These are phyloP conservation scores for Cordyceps sp. DNA, from an alignment of 2,329 filamentous ascomycete genomes.

Conservation along the genomic window DNA sequence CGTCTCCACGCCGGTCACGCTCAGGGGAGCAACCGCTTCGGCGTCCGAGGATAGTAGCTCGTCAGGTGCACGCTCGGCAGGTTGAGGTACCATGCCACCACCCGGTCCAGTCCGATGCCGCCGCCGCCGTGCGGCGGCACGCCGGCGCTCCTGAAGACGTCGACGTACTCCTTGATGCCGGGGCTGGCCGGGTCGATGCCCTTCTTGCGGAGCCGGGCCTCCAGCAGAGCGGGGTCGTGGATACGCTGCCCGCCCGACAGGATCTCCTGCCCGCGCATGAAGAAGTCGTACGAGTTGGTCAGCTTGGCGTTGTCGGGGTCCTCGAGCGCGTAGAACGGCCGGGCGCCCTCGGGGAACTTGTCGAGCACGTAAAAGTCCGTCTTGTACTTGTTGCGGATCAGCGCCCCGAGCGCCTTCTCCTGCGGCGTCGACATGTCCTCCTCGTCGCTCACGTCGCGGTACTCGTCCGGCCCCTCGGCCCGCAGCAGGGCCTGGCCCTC, in stretches of 20 bases:
- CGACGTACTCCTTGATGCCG: slow-evolving; percentile 81
- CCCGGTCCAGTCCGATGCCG: slow-evolving; percentile 77
- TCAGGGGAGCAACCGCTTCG: slow-evolving; percentile 38
- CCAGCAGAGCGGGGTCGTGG: slow-evolving; percentile 59
- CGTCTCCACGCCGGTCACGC: not conserved
- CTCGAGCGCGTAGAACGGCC: slow-evolving; percentile 86
- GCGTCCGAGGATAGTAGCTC: slow-evolving; percentile 41
- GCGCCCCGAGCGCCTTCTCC: slow-evolving; percentile 74
- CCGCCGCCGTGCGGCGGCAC: slow-evolving; percentile 84
- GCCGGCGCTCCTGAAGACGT: slow-evolving; percentile 64
- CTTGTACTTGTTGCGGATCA: slow-evolving; percentile 76
- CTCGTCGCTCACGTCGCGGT: slow-evolving; percentile 50
- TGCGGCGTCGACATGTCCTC: slow-evolving; percentile 70
- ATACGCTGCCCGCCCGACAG: slow-evolving; percentile 86
- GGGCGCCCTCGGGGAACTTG: slow-evolving; percentile 79
- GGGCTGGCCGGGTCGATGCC: slow-evolving; percentile 60
- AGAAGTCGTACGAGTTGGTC: slow-evolving; percentile 19
- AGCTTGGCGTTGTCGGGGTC: slow-evolving; percentile 13
- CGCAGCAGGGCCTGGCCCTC: slow-evolving; percentile 65
- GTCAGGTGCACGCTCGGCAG: slow-evolving; percentile 42
- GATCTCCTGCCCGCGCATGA: slow-evolving; percentile 86
- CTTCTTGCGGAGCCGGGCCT: slow-evolving; percentile 59
- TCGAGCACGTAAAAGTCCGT: slow-evolving; percentile 96
- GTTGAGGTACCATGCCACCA: slow-evolving; percentile 51
- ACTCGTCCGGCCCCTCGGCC: slow-evolving; percentile 53